Base-by-base conservation (phyloP, 2,329 filamentous ascomycete genomes). In the Ophiostoma piceae region DNA sequence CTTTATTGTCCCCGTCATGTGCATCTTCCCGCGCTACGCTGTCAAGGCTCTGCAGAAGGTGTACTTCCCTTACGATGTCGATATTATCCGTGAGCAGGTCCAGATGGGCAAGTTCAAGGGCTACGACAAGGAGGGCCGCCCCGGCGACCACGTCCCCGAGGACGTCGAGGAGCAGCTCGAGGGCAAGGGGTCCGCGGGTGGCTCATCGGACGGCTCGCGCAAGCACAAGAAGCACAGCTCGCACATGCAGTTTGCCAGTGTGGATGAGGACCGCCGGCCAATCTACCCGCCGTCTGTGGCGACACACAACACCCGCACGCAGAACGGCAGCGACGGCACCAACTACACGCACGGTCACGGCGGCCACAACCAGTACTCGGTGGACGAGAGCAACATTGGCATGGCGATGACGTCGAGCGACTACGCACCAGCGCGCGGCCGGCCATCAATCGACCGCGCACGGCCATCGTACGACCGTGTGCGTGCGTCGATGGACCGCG, bases 31-130 rank as follows among this genome's bases (percentile, higher is more conserved):
- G 12, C 89, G 95, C 35, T 97, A 98, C 78, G 86, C 87, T 66
- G 84, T 91, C 81, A 99, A 99, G 81, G 84, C 89, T 41, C 80
- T 95, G 67, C 95, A 98, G 79, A 99, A 99, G 81, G 91, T 97
- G 69, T 98, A 93, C 81, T 92, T 90, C 79, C 95, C 95, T 3
- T 90, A 90, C 74, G 95, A 99, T 76, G 89, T 97, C 71, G 95
- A 99, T 78, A 96, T 99, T 73, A 89, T 99, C 76, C 92, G 95
- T 66, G 95, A 99, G 79, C 93, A 98, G 81, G 88, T 96, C 72
- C 87, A 87, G 37, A 84, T 89, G 80, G 95, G 95, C 74, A 89
- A 90, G 76, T 98, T 96, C 78, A 88, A 90, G 74, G 87, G 92
- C 75, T 83, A 94, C 67, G 77, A 78, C 64, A 77, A 77, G 3